Percentiles rank a stretch among this genome's conserved stretches.
Evolutionary conservation across 2,329 filamentous ascomycete genomes (phyloP).

Genomic region (Ambrosiella xylebori): DNA sequence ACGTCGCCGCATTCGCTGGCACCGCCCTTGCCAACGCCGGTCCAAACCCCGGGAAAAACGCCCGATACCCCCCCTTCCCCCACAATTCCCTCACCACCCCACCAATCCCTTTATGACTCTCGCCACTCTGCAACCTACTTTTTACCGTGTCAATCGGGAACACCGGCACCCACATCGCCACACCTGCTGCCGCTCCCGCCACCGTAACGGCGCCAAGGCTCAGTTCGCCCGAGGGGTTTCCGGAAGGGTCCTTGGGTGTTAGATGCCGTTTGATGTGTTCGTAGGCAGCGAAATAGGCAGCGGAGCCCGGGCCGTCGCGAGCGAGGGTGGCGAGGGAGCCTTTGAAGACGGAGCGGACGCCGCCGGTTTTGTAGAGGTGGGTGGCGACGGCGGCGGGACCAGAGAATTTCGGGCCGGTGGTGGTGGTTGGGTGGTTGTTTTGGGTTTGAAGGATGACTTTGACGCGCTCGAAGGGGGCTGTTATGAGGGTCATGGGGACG

Average conservation of each 20-base stretch:
- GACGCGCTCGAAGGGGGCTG: conserved; percentile 96
- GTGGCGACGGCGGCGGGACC: conserved; percentile 80
- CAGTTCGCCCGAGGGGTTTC: conserved; percentile 57
- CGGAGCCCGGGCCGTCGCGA: conserved; percentile 79
- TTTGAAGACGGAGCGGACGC: conserved; percentile 79
- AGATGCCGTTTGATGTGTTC: conserved; percentile 82
- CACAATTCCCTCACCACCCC: conserved; percentile 74
- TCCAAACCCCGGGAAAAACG: conserved; percentile 94
- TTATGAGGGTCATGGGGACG: conserved; percentile 93
- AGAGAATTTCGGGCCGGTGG: conserved; percentile 78
- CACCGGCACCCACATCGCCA: conserved; percentile 98
- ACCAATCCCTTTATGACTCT: conserved; percentile 65
- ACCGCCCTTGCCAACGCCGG: conserved; percentile 85
- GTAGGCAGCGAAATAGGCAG: conserved; percentile 94
- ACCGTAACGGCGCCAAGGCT: conserved; percentile 68
- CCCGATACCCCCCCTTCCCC: conserved; percentile 61
- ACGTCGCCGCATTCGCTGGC: conserved; percentile 91
- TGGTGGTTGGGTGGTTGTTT: conserved; percentile 72
- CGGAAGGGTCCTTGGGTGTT: conserved; percentile 65
- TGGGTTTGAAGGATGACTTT: conserved; percentile 98
- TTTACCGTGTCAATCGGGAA: conserved; percentile 98
- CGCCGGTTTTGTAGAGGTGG: conserved; percentile 83
- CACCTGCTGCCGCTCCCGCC: conserved; percentile 76
- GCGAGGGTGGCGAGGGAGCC: conserved; percentile 82
- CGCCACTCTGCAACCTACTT: conserved; percentile 78